Evolutionary conservation across 2,329 filamentous ascomycete species (phyloP).

Genomic region (Colletotrichum horii): DNA sequence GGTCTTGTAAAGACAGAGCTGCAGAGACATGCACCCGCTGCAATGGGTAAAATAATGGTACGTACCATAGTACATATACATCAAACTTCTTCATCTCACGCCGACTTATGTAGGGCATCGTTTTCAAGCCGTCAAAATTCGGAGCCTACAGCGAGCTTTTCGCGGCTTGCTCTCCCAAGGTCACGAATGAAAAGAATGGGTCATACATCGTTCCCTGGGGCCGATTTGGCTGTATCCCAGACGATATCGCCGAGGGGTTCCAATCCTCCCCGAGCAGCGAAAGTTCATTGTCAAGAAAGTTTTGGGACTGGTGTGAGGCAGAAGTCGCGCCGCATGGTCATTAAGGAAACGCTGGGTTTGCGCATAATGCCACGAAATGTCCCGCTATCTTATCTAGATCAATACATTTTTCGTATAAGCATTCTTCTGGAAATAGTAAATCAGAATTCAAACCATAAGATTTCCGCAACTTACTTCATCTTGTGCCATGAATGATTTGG

Average conservation of each 20-base stretch:
- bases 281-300: not conserved
- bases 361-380: too few species aligned
- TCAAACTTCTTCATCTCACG: too few species aligned
- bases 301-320: not conserved
- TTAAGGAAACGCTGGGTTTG: too few species aligned
- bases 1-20: constrained; percentile 44
- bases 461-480: too few species aligned
- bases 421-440: too few species aligned
- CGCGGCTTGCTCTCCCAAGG: constrained; percentile 47
- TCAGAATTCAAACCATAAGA: too few species aligned
- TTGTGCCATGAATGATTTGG: too few species aligned
- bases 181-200: constrained; percentile 42
- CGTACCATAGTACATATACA: not conserved
- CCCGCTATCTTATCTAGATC: too few species aligned
- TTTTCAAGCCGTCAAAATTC: constrained; percentile 8
- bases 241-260: not conserved
- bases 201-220: not conserved
- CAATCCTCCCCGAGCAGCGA: not conserved
- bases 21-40: constrained; percentile 29
- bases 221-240: not conserved
- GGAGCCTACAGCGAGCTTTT: constrained; percentile 56
- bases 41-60: not conserved
- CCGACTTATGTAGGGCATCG: not conserved
- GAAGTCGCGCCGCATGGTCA: not conserved
- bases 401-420: too few species aligned